A percentile compares a stretch with the other conserved stretches of the same genome.
Conservation (phyloP, 768 basidiomycete genomes). For the Lentinula raphanica region DNA sequence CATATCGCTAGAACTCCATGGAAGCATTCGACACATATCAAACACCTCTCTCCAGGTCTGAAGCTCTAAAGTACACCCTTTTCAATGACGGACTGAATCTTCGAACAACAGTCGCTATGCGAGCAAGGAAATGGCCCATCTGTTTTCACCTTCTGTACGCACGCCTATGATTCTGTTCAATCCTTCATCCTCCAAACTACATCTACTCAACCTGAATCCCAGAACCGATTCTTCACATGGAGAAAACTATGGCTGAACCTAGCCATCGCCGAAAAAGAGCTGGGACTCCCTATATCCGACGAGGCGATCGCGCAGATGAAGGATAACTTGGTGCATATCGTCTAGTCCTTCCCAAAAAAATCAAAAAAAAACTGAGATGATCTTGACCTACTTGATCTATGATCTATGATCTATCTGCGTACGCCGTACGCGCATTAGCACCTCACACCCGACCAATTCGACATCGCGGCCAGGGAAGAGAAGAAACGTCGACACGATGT, state of each 20-base stretch:
- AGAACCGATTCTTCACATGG: slow-evolving; percentile 98
- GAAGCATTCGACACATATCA: slow-evolving; percentile 71
- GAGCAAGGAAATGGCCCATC: slow-evolving; percentile 95
- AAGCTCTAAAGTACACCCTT: slow-evolving; percentile 6
- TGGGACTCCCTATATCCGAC: slow-evolving; percentile 85
- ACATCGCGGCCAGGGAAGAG: slow-evolving; percentile 88
- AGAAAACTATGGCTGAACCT: slow-evolving; percentile 93
- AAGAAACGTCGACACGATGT: slow-evolving; percentile 98
- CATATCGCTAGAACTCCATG: slow-evolving; percentile 32
- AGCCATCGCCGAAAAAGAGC: slow-evolving; percentile 92
- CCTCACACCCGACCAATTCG: slow-evolving; percentile 85
- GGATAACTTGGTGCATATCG: slow-evolving; percentile 68
- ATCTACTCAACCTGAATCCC: slow-evolving; percentile 1
- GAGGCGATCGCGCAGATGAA: slow-evolving; percentile 94
- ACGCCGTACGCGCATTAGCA: slow-evolving; percentile 38
- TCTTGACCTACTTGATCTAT: no score
- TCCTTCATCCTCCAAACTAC: neutral
- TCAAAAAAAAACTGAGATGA: no score
- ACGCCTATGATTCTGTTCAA: neutral
- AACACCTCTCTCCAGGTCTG: slow-evolving; percentile 81
- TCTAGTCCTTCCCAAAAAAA: no score
- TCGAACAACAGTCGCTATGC: slow-evolving; percentile 87
- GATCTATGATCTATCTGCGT: no score
- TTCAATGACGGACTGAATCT: neutral
- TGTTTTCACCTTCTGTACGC: slow-evolving; percentile 90